Conservation (phyloP, 2,329 filamentous ascomycete genomes). For the Nemania abortiva region DNA sequence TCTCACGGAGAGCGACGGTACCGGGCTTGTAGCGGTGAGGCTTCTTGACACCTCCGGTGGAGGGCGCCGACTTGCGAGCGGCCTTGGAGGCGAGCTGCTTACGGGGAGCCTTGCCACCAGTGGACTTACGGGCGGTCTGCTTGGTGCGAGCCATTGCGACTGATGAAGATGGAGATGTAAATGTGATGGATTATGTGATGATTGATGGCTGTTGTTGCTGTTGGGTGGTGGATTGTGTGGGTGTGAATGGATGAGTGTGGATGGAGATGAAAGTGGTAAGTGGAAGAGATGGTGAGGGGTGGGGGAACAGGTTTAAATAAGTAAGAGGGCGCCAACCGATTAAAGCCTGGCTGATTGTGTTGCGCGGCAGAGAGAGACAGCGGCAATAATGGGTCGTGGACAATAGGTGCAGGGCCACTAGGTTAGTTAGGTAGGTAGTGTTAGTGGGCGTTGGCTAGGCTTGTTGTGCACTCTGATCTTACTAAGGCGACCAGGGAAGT, state of each 20-base stretch:
- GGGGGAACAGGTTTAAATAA: constrained; percentile 52
- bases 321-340: constrained; percentile 35
- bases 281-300: constrained; percentile 48
- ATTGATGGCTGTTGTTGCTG: constrained; percentile 43
- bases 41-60: constrained; percentile 98
- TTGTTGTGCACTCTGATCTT: constrained; percentile 15
- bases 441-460: no score
- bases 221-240: constrained; percentile 50
- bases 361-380: constrained; percentile 27
- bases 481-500: no score
- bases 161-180: constrained; percentile 47
- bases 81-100: constrained; percentile 99
- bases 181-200: constrained; percentile 46
- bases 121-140: constrained; percentile 80
- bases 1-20: constrained; percentile 98
- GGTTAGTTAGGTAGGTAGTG: no score
- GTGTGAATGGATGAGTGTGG: constrained; percentile 44
- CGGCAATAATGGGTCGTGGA: not conserved
- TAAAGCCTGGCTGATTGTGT: constrained; percentile 50
- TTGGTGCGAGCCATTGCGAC: constrained; percentile 73
- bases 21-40: constrained; percentile 90
- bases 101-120: constrained; percentile 81
- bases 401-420: constrained; percentile 22
- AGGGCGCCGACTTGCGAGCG: constrained; percentile 96
- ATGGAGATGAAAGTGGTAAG: constrained; percentile 45